Conservation (phyloP, 768 basidiomycete genomes). For the Pisolithus albus region DNA sequence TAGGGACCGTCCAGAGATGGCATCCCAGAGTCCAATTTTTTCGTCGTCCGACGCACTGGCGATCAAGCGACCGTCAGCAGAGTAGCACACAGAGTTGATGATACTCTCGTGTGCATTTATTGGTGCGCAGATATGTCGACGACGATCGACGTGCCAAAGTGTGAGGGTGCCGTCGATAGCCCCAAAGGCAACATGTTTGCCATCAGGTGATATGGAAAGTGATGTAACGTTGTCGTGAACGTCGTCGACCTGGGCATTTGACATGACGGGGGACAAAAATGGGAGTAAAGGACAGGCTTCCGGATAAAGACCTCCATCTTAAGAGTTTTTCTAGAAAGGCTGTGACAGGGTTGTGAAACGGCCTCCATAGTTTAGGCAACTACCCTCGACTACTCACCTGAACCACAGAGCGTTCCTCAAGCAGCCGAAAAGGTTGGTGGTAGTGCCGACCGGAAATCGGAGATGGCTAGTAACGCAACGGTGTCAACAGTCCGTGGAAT, state of each 20-base stretch:
- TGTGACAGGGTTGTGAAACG: too few relatives aligned
- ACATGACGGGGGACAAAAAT: neutral
- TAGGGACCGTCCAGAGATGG: neutral
- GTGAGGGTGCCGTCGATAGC: neutral
- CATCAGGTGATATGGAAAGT: slow-evolving; percentile 2
- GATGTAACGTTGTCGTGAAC: neutral
- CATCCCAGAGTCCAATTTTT: slow-evolving; percentile 9
- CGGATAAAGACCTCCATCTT: too few relatives aligned
- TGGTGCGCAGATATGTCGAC: neutral
- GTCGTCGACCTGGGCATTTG: neutral
- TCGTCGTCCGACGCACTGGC: slow-evolving; percentile 7
- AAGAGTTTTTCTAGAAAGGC: too few relatives aligned
- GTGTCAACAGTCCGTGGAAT: too few relatives aligned
- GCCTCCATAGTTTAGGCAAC: too few relatives aligned
- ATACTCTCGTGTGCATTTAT: slow-evolving; percentile 11
- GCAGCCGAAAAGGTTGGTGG: too few relatives aligned
- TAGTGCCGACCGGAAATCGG: too few relatives aligned
- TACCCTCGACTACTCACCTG: too few relatives aligned
- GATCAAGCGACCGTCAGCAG: neutral
- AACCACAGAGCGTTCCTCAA: too few relatives aligned
- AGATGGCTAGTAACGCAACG: too few relatives aligned
- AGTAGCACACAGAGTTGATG: slow-evolving; percentile 5
- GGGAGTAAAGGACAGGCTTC: neutral
- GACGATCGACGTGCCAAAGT: neutral
- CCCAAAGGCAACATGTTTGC: neutral